These are phyloP conservation scores for Fusarium sp. DNA, from an alignment of 2,329 filamentous ascomycete genomes.

Conservation along the genomic window DNA sequence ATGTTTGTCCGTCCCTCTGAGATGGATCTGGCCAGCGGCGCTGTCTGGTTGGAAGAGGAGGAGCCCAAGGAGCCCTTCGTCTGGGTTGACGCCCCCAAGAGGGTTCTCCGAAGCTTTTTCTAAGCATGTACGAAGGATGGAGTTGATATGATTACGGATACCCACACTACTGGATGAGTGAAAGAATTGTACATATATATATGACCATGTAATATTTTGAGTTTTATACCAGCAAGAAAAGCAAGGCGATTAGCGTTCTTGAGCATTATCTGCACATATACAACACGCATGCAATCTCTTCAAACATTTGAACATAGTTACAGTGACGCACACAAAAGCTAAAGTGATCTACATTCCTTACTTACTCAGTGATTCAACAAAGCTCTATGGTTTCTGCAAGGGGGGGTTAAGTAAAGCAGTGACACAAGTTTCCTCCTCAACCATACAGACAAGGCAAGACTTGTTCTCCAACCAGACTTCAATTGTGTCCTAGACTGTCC, in stretches of 20 bases:
- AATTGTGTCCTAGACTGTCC: background rate
- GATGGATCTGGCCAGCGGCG: slow-evolving; percentile 88
- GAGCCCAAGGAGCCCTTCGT: slow-evolving; percentile 77
- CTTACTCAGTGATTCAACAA: background rate
- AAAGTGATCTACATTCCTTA: background rate
- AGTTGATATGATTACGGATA: slow-evolving; percentile 35
- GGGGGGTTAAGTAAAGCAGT: background rate
- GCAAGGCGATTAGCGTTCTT: slow-evolving; percentile 29
- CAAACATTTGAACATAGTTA: background rate
- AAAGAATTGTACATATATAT: slow-evolving; percentile 25
- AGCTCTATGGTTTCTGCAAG: background rate
- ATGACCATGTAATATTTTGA: slow-evolving; percentile 31
- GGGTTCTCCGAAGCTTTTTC: slow-evolving; percentile 34
- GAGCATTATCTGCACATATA: slow-evolving; percentile 30
- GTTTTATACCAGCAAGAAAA: slow-evolving; percentile 29
- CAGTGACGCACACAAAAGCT: background rate
- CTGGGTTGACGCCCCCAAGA: slow-evolving; percentile 64
- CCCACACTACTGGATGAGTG: slow-evolving; percentile 29
- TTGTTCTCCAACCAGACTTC: background rate
- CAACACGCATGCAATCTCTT: slow-evolving; percentile 21
- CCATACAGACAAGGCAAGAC: background rate
- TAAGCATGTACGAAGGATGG: slow-evolving; percentile 23
- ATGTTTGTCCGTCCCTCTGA: slow-evolving; percentile 72
- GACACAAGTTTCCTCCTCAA: background rate
- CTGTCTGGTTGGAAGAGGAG: slow-evolving; percentile 80